Conservation (phyloP, 441 rosid genomes). For the Iberis amara region DNA sequence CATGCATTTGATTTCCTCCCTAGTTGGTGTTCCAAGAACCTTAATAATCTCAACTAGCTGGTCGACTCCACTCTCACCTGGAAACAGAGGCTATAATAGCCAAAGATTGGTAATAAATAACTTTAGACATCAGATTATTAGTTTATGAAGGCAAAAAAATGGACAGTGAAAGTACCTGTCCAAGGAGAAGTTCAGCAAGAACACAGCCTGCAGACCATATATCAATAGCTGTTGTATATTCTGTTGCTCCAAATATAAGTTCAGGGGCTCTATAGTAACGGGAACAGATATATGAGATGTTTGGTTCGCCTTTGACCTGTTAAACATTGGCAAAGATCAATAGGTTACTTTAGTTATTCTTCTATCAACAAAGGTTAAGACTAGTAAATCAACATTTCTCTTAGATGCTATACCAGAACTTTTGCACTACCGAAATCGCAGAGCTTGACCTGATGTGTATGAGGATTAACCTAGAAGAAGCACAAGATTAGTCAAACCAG, state of each 20-base stretch:
- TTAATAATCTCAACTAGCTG: conserved; percentile 95
- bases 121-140: conserved; percentile 15
- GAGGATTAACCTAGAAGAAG: conserved; percentile 46
- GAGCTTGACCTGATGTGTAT: conserved; percentile 53
- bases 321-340: conserved; percentile 22
- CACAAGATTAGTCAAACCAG: conserved; percentile 10
- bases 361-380: not conserved
- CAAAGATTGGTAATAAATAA: conserved; percentile 20
- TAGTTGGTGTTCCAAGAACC: conserved; percentile 96
- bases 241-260: conserved; percentile 56
- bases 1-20: conserved; percentile 98
- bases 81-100: conserved; percentile 45
- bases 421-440: conserved; percentile 55
- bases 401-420: conserved; percentile 40
- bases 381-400: not conserved
- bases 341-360: conserved; percentile 19
- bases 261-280: conserved; percentile 54
- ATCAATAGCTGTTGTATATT: conserved; percentile 50
- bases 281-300: conserved; percentile 49
- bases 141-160: not conserved
- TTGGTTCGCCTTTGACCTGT: conserved; percentile 55
- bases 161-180: conserved; percentile 36
- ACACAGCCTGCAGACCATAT: conserved; percentile 54
- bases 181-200: conserved; percentile 46
- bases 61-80: conserved; percentile 97